phyloP scores from a whole-genome alignment of 1,139 yeast species.

The Debaryomyces psychrophilus region DNA sequence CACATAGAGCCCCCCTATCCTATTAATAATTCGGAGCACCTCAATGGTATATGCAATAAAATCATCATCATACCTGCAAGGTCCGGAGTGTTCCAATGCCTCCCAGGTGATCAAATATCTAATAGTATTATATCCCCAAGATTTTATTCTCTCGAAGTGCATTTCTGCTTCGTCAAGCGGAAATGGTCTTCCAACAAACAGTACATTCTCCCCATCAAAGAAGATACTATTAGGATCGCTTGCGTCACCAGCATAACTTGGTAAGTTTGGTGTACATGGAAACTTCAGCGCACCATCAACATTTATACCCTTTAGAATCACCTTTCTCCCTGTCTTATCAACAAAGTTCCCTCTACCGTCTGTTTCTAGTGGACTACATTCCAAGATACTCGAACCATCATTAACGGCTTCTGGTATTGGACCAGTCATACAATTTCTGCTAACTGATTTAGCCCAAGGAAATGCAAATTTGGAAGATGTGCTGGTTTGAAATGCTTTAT shows the following conservation, averaged over 20 bases:
- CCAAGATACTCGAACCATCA: constrained; percentile 21
- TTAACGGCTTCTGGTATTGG: constrained; percentile 9
- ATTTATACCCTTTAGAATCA: constrained; percentile 79
- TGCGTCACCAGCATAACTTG: constrained; percentile 53
- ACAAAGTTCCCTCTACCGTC: constrained; percentile 58
- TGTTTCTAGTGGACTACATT: constrained; percentile 37
- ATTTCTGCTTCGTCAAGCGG: constrained; percentile 69
- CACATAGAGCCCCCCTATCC: constrained; percentile 76
- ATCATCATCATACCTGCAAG: constrained; percentile 78
- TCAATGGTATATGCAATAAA: constrained; percentile 71
- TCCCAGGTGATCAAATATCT: constrained; percentile 89
- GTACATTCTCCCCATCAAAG: constrained; percentile 69
- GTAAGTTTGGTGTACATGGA: constrained; percentile 61
- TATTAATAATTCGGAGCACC: constrained; percentile 58
- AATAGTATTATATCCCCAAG: constrained; percentile 81
- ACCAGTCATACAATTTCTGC: constrained; percentile 20
- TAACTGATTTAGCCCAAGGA: constrained; percentile 34
- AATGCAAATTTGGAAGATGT: constrained; percentile 29
- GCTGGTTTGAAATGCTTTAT: constrained; percentile 35
- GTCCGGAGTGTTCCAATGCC: constrained; percentile 87
- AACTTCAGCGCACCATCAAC: constrained; percentile 76
- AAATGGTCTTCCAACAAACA: constrained; percentile 84
- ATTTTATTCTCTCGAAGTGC: constrained; percentile 70
- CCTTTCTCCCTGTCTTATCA: constrained; percentile 60
- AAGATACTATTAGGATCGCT: constrained; percentile 51